These are phyloP conservation scores for Phytophthora uliginosa DNA, from an alignment of 352 stramenopile genomes.

Conservation along the genomic window DNA sequence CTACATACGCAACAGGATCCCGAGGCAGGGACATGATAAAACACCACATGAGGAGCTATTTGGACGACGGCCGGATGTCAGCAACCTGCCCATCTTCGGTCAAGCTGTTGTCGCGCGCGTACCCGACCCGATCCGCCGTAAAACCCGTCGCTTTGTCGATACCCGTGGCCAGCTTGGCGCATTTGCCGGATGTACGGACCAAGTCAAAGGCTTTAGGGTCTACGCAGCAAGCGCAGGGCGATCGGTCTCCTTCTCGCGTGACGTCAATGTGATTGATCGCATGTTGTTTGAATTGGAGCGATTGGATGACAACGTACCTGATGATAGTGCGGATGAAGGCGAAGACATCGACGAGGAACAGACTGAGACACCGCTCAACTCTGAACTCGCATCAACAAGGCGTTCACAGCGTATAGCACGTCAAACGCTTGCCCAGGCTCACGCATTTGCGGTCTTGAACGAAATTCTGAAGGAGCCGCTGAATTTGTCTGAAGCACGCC, in stretches of 20 bases:
- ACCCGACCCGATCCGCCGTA: conserved; percentile 3
- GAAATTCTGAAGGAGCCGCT: not conserved
- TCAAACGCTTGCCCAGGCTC: not conserved
- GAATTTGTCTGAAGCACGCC: not conserved
- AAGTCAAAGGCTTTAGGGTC: not conserved
- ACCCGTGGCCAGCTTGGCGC: not conserved
- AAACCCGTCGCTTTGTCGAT: not conserved
- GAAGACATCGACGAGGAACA: not conserved
- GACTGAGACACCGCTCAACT: not conserved
- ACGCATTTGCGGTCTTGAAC: not conserved
- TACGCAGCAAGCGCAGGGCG: not conserved
- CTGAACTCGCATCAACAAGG: not conserved
- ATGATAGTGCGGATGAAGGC: not conserved
- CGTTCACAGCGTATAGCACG: not conserved
- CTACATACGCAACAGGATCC: conserved; percentile 15
- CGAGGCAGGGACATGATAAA: not conserved
- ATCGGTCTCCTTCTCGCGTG: not conserved
- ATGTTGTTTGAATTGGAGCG: conserved; percentile 17
- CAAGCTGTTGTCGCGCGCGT: not conserved
- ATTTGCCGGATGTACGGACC: not conserved
- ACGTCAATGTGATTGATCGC: not conserved
- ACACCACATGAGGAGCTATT: conserved; percentile 15
- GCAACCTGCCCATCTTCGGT: not conserved
- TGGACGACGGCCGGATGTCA: not conserved
- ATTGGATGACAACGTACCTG: not conserved